Percentiles rank a stretch among this genome's conserved stretches.
phyloP scores from a whole-genome alignment of 1,139 yeast genomes.

The Candida glucosophila region DNA sequence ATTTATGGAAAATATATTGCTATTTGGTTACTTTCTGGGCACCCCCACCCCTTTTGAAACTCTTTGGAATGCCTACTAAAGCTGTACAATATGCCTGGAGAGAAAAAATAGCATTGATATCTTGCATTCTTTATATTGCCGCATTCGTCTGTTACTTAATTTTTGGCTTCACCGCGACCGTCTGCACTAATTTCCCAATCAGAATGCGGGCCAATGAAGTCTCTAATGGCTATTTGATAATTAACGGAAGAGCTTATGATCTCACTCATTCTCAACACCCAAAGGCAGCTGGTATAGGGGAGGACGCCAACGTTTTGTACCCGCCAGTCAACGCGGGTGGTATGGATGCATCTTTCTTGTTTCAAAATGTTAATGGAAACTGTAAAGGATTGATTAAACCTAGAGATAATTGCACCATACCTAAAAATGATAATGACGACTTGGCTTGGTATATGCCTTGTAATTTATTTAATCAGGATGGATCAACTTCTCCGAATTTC shows the following conservation, averaged over 20 bases:
- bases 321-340: slow-evolving; percentile 90
- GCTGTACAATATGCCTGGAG: slow-evolving; percentile 95
- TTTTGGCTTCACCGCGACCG: slow-evolving; percentile 85
- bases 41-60: slow-evolving; percentile 61
- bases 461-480: slow-evolving; percentile 59
- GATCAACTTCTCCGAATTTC: slow-evolving; percentile 56
- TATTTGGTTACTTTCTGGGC: slow-evolving; percentile 84
- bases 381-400: slow-evolving; percentile 81
- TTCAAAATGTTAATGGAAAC: slow-evolving; percentile 93
- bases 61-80: slow-evolving; percentile 71
- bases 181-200: slow-evolving; percentile 47
- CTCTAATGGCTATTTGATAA: slow-evolving; percentile 51
- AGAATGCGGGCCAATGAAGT: slow-evolving; percentile 57
- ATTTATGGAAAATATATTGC: slow-evolving; percentile 77
- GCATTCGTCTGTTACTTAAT: slow-evolving; percentile 78
- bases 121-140: slow-evolving; percentile 68
- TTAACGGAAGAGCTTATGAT: slow-evolving; percentile 77
- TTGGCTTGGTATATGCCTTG: slow-evolving; percentile 98
- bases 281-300: slow-evolving; percentile 64
- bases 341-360: slow-evolving; percentile 76
- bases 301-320: slow-evolving; percentile 62
- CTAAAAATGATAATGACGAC: slow-evolving; percentile 48
- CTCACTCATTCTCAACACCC: slow-evolving; percentile 70
- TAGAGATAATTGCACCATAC: slow-evolving; percentile 60
- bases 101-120: slow-evolving; percentile 80